A percentile compares a stretch with the other conserved stretches of the same genome.
phyloP scores from a whole-genome alignment of 352 stramenopile species.

The Globisporangium ultimum region DNA sequence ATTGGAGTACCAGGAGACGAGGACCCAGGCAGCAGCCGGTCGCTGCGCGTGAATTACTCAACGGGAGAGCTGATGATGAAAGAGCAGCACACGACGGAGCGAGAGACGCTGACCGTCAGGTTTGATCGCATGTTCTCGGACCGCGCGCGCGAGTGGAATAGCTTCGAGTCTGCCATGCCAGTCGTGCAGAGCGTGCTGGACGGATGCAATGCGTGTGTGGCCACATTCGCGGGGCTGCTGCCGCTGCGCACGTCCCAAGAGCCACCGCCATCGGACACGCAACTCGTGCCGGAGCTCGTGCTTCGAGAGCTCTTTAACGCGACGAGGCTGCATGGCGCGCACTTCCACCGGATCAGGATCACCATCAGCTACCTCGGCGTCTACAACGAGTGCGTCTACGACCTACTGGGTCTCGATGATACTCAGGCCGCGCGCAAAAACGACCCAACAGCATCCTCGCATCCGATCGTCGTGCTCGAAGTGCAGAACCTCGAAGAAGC shows the following conservation, averaged over 20 bases:
- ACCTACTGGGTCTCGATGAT: slow-evolving; percentile 82
- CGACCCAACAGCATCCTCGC: slow-evolving; percentile 2
- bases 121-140: slow-evolving; percentile 69
- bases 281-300: slow-evolving; percentile 37
- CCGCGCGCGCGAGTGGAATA: slow-evolving; percentile 52
- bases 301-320: slow-evolving; percentile 49
- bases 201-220: slow-evolving; percentile 61
- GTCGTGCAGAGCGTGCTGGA: slow-evolving; percentile 68
- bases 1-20: not conserved
- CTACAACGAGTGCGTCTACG: slow-evolving; percentile 93
- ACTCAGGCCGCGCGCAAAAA: slow-evolving; percentile 6
- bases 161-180: slow-evolving; percentile 50
- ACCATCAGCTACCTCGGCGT: slow-evolving; percentile 90
- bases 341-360: slow-evolving; percentile 49
- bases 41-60: slow-evolving; percentile 50
- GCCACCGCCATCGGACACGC: not conserved
- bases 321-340: slow-evolving; percentile 25
- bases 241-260: slow-evolving; percentile 18
- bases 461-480: slow-evolving; percentile 63
- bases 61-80: slow-evolving; percentile 49
- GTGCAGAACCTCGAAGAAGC: slow-evolving; percentile 63
- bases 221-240: slow-evolving; percentile 46
- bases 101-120: slow-evolving; percentile 36
- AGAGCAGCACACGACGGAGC: slow-evolving; percentile 18
- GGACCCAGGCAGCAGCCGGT: not conserved